phyloP scores from a whole-genome alignment of 306 rosid species.

The Begonia loranthoides region DNA sequence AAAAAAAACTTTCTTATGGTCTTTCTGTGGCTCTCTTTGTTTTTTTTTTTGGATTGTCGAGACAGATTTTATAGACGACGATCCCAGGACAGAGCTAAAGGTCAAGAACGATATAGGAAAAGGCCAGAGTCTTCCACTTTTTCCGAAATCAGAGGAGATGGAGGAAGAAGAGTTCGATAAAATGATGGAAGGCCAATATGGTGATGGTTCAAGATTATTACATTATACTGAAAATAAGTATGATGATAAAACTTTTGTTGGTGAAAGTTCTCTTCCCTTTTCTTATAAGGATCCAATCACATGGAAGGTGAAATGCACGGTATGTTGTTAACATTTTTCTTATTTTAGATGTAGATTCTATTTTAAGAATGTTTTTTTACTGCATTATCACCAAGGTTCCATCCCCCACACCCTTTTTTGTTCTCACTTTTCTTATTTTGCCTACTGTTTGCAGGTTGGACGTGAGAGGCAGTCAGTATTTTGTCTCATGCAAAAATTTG shows the following conservation, averaged over 20 bases:
- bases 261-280: slow-evolving; percentile 18
- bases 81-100: slow-evolving; percentile 18
- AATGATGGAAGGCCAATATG: slow-evolving; percentile 60
- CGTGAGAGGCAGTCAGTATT: slow-evolving; percentile 70
- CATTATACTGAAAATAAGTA: slow-evolving; percentile 43
- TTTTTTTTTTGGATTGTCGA: slow-evolving; percentile 1
- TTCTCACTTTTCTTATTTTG: slow-evolving; percentile 6
- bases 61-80: slow-evolving; percentile 52
- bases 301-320: slow-evolving; percentile 97
- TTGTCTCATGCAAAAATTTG: slow-evolving; percentile 94
- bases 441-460: slow-evolving; percentile 53
- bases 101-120: slow-evolving; percentile 26
- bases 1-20: not conserved
- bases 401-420: not conserved
- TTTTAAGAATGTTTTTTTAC: slow-evolving; percentile 2
- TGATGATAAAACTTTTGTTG: slow-evolving; percentile 45
- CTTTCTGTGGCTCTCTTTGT: slow-evolving; percentile 4
- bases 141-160: slow-evolving; percentile 72
- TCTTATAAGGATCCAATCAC: slow-evolving; percentile 33
- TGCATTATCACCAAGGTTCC: not conserved
- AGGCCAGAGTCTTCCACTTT: slow-evolving; percentile 22
- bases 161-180: slow-evolving; percentile 74
- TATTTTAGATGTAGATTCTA: not conserved
- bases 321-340: slow-evolving; percentile 14
- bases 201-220: slow-evolving; percentile 20